Conservation (phyloP, 768 basidiomycete genomes). For the Pleurotus djamor region DNA sequence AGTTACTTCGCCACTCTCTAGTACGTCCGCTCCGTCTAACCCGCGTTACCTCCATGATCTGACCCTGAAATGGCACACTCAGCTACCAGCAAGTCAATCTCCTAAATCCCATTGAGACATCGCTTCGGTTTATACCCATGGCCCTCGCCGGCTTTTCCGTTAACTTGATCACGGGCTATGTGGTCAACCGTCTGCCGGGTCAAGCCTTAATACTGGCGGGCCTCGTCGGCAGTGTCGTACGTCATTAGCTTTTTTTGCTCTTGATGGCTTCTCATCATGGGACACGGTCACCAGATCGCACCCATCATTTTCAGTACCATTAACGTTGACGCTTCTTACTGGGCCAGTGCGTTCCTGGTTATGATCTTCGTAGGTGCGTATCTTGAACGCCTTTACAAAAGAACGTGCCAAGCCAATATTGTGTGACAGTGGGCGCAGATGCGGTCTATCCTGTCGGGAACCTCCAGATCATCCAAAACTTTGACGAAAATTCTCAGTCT, state of each 20-base stretch:
- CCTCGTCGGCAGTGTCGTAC: conserved; percentile 22
- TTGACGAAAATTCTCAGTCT: conserved; percentile 28
- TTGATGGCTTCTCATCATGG: not conserved
- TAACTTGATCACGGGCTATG: conserved; percentile 15
- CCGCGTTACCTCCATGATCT: not conserved
- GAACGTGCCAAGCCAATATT: not conserved
- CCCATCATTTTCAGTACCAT: conserved; percentile 29
- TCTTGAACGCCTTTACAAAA: not conserved
- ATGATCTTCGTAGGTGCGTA: conserved; percentile 22
- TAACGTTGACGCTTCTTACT: conserved; percentile 25
- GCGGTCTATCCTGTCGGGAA: conserved; percentile 29
- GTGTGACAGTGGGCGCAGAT: conserved; percentile 19
- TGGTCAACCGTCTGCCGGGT: conserved; percentile 23
- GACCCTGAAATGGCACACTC: conserved; percentile 1
- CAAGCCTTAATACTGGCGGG: conserved; percentile 24
- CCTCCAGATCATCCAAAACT: conserved; percentile 23
- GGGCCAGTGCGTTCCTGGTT: conserved; percentile 26
- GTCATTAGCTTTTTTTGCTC: conserved; percentile 7
- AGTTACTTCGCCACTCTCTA: conserved; percentile 27
- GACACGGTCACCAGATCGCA: conserved; percentile 17
- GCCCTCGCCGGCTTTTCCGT: conserved; percentile 21
- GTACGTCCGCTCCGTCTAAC: conserved; percentile 7
- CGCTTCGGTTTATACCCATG: conserved; percentile 29
- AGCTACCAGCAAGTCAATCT: conserved; percentile 28
- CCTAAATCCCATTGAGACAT: conserved; percentile 25